Evolutionary conservation across 1,284 basidiomycete genomes (phyloP).

Genomic region (Apiotrichum porosum): DNA sequence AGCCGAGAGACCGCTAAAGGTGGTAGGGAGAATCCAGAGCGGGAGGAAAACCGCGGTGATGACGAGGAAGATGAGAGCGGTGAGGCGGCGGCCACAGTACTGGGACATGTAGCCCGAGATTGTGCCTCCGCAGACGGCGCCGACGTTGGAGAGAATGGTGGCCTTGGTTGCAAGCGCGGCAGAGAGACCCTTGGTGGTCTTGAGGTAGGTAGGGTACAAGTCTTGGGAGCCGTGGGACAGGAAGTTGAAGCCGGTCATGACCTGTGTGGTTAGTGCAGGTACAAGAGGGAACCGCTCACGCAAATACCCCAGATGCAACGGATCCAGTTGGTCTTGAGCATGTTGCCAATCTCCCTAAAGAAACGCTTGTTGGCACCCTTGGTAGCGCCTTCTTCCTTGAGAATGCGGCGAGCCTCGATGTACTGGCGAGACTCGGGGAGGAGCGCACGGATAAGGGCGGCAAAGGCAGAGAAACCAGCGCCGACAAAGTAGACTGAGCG

Average conservation of each 20-base stretch:
- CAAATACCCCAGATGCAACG: slow-evolving; percentile 69
- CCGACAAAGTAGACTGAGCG: slow-evolving; percentile 50
- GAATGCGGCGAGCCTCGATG: slow-evolving; percentile 35
- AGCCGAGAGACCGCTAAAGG: slow-evolving; percentile 37
- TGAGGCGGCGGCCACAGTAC: slow-evolving; percentile 75
- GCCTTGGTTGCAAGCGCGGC: slow-evolving; percentile 66
- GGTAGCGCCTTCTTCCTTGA: slow-evolving; percentile 43
- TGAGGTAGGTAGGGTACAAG: slow-evolving; percentile 26
- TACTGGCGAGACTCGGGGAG: slow-evolving; percentile 80
- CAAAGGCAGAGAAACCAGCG: slow-evolving; percentile 63
- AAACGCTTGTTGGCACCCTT: slow-evolving; percentile 68
- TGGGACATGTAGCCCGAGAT: slow-evolving; percentile 76
- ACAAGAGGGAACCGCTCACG: background rate
- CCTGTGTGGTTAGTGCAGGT: background rate
- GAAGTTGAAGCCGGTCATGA: slow-evolving; percentile 73
- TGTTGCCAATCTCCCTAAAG: slow-evolving; percentile 61
- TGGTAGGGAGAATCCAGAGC: slow-evolving; percentile 74
- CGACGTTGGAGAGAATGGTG: slow-evolving; percentile 74
- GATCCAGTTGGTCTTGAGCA: slow-evolving; percentile 73
- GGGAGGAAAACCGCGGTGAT: slow-evolving; percentile 52
- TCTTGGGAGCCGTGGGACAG: slow-evolving; percentile 62
- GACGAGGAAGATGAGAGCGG: slow-evolving; percentile 52
- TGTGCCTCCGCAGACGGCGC: slow-evolving; percentile 70
- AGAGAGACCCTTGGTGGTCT: slow-evolving; percentile 32
- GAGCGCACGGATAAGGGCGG: slow-evolving; percentile 64